These are phyloP conservation scores for Kalmusia sp. DNA, from an alignment of 2,329 filamentous ascomycete genomes.

Conservation along the genomic window DNA sequence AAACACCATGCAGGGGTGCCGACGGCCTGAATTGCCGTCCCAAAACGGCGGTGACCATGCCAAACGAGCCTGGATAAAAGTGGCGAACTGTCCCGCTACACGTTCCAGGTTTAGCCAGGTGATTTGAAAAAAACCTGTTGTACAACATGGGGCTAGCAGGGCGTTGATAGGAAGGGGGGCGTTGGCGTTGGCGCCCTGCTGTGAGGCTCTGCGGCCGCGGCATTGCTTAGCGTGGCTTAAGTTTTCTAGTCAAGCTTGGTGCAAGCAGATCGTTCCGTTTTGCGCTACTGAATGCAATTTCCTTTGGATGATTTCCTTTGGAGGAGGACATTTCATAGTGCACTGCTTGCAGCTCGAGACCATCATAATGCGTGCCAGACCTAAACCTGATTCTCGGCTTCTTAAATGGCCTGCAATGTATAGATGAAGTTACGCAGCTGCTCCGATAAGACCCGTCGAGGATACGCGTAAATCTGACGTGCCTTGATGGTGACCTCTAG, in stretches of 20 bases:
- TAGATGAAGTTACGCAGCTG: too few species aligned
- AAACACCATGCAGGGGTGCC: slow-evolving; percentile 1
- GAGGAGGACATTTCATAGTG: too few species aligned
- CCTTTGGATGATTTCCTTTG: too few species aligned
- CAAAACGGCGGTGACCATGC: not conserved
- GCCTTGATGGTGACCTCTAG: not conserved
- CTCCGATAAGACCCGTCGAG: not conserved
- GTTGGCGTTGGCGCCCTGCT: not conserved
- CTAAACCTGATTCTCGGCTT: too few species aligned
- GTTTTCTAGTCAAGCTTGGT: not conserved
- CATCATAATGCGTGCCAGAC: too few species aligned
- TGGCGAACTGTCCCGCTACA: not conserved
- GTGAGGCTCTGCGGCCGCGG: slow-evolving; percentile 4
- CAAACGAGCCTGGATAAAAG: not conserved
- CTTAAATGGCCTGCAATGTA: too few species aligned
- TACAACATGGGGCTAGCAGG: not conserved
- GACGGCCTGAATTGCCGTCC: not conserved
- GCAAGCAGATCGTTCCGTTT: not conserved
- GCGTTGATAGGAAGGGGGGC: not conserved
- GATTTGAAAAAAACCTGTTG: slow-evolving; percentile 1
- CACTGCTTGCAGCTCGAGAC: too few species aligned
- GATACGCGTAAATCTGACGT: not conserved
- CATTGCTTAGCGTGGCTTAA: slow-evolving; percentile 2
- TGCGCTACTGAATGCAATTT: not conserved
- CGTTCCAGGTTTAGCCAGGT: not conserved